These are phyloP conservation scores for Suillus placidus DNA, from an alignment of 768 basidiomycete species.

Conservation along the genomic window DNA sequence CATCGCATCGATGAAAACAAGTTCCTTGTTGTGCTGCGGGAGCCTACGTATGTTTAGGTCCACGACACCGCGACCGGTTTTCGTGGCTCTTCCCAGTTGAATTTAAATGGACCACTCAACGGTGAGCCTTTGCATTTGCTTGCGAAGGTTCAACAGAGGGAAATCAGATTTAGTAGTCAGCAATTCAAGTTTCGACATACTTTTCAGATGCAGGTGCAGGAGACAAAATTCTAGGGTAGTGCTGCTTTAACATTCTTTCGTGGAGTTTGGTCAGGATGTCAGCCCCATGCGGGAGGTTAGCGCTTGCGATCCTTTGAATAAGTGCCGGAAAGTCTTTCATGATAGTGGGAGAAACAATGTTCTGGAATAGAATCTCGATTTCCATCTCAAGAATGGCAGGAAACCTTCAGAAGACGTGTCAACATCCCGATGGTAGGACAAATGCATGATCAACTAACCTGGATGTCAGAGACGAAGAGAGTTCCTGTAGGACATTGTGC, in stretches of 20 bases:
- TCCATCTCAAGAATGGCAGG: slow-evolving; percentile 11
- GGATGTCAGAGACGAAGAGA: slow-evolving; percentile 30
- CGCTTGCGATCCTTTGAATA: slow-evolving; percentile 11
- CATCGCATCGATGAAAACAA: background rate
- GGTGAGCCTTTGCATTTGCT: background rate
- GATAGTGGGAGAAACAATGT: slow-evolving; percentile 10
- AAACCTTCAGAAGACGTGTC: slow-evolving; percentile 7
- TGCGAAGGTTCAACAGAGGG: background rate
- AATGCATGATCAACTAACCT: slow-evolving; percentile 16
- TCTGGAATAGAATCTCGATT: slow-evolving; percentile 14
- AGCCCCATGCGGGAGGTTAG: slow-evolving; percentile 16
- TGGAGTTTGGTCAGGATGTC: slow-evolving; percentile 13
- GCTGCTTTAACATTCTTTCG: slow-evolving; percentile 10
- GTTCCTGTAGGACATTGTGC: slow-evolving; percentile 27
- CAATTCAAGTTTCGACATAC: background rate
- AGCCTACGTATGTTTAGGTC: background rate
- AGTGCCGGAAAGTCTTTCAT: slow-evolving; percentile 7
- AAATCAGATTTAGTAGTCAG: background rate
- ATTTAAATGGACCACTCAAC: background rate
- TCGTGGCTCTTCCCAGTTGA: background rate
- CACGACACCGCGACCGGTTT: background rate
- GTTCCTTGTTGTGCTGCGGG: background rate
- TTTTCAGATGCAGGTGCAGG: no score
- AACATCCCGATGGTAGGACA: no score
- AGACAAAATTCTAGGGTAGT: background rate